Evolutionary conservation across 2,329 filamentous ascomycete genomes (phyloP).

Genomic region (Myrmaecium sp.): DNA sequence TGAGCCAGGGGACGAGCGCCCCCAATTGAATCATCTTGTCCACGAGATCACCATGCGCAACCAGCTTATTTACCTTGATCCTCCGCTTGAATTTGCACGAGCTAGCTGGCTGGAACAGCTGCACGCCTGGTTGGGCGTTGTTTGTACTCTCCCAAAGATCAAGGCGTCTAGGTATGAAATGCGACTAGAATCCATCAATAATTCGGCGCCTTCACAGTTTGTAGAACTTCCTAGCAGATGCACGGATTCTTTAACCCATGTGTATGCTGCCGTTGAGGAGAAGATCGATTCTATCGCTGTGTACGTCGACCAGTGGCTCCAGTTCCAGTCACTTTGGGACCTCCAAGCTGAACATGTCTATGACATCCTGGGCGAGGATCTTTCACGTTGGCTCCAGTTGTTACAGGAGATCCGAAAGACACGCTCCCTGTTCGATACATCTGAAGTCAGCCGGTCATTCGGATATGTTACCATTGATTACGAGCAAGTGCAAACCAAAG

Average conservation of each 20-base stretch:
- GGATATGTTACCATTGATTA: slow-evolving; percentile 94
- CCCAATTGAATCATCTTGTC: slow-evolving; percentile 54
- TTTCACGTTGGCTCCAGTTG: slow-evolving; percentile 83
- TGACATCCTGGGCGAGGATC: slow-evolving; percentile 74
- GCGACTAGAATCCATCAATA: slow-evolving; percentile 46
- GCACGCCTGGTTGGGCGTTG: slow-evolving; percentile 81
- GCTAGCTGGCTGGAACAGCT: slow-evolving; percentile 89
- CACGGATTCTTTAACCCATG: slow-evolving; percentile 58
- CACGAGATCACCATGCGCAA: slow-evolving; percentile 97
- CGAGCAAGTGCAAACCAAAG: slow-evolving; percentile 94
- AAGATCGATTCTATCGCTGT: slow-evolving; percentile 63
- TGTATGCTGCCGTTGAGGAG: slow-evolving; percentile 69
- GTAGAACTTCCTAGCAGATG: slow-evolving; percentile 72
- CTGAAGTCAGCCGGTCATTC: slow-evolving; percentile 81
- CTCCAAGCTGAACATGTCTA: slow-evolving; percentile 92
- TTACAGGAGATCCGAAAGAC: slow-evolving; percentile 96
- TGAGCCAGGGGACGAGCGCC: slow-evolving; percentile 21
- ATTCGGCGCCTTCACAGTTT: slow-evolving; percentile 51
- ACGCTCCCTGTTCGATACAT: slow-evolving; percentile 90
- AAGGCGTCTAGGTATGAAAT: slow-evolving; percentile 94
- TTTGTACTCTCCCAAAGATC: slow-evolving; percentile 85
- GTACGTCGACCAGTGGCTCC: slow-evolving; percentile 96
- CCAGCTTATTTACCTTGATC: slow-evolving; percentile 91
- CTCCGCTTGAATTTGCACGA: slow-evolving; percentile 76
- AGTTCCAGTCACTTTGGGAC: slow-evolving; percentile 98